phyloP scores from a whole-genome alignment of 164 flowering plant genomes.

The Vitis cinerea region DNA sequence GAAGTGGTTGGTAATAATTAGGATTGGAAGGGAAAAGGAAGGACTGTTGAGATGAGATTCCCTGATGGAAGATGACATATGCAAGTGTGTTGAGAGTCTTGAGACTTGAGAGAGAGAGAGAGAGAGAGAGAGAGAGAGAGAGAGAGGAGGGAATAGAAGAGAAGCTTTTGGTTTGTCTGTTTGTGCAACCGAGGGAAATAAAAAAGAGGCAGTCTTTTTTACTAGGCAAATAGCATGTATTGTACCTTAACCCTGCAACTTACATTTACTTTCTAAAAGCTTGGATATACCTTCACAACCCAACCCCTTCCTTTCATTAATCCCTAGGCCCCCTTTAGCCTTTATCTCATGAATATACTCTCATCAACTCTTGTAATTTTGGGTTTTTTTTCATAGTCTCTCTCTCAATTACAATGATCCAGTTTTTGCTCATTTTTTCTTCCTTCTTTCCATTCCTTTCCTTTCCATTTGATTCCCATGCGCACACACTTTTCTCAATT shows the following conservation, averaged over 20 bases:
- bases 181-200: slow-evolving; percentile 33
- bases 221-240: slow-evolving; percentile 63
- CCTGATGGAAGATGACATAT: slow-evolving; percentile 41
- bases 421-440: too few species aligned
- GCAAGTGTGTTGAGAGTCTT: slow-evolving; percentile 10
- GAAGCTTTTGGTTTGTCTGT: slow-evolving; percentile 65
- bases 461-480: too few species aligned
- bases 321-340: slow-evolving; percentile 33
- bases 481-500: too few species aligned
- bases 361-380: too few species aligned
- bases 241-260: slow-evolving; percentile 57
- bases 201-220: slow-evolving; percentile 42
- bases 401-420: too few species aligned
- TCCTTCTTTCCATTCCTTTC: too few species aligned
- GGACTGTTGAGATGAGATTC: slow-evolving; percentile 46
- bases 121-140: slow-evolving; percentile 16
- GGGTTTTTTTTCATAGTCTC: too few species aligned
- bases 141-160: slow-evolving; percentile 20
- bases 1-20: slow-evolving; percentile 39
- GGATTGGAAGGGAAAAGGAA: slow-evolving; percentile 33
- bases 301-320: slow-evolving; percentile 39
- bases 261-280: slow-evolving; percentile 63
- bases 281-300: slow-evolving; percentile 52
- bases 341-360: slow-evolving; percentile 15
- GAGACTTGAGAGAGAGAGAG: slow-evolving; percentile 11